phyloP scores from a whole-genome alignment of 1,284 basidiomycete species.

The Heterobasidion parviporum region DNA sequence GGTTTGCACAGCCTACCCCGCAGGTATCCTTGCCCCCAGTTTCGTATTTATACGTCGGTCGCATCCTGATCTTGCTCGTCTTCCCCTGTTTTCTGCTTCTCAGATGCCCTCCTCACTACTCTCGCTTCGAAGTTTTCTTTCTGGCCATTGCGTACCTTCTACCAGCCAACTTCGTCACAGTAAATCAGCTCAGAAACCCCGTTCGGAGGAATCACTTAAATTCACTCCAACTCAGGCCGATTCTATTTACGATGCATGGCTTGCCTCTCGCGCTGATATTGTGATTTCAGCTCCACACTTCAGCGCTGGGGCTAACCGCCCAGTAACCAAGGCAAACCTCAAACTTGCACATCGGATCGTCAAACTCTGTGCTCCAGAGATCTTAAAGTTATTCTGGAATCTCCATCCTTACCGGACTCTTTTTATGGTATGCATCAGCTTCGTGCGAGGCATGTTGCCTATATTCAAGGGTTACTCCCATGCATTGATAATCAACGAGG shows the following conservation, averaged over 20 bases:
- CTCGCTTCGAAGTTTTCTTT: not conserved
- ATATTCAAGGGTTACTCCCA: conserved; percentile 78
- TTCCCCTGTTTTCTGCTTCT: not conserved
- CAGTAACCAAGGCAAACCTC: conserved; percentile 44
- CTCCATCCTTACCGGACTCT: conserved; percentile 59
- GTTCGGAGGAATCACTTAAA: not conserved
- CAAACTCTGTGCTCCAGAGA: conserved; percentile 43
- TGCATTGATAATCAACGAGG: conserved; percentile 76
- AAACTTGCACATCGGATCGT: conserved; percentile 48
- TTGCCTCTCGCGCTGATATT: conserved; percentile 48
- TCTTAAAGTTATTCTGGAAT: conserved; percentile 52
- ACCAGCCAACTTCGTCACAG: not conserved
- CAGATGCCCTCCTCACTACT: not conserved
- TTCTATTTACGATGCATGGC: conserved; percentile 53
- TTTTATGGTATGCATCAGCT: conserved; percentile 57
- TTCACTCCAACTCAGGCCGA: not conserved
- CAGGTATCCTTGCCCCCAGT: conserved; percentile 1
- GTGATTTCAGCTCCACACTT: conserved; percentile 23
- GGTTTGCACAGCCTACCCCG: conserved; percentile 12
- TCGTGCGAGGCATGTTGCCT: conserved; percentile 65
- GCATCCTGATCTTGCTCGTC: conserved; percentile 4
- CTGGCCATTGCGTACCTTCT: not conserved
- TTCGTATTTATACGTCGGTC: not conserved
- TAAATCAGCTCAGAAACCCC: not conserved
- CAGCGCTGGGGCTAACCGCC: conserved; percentile 60